A percentile compares a stretch with the other conserved stretches of the same genome.
These are phyloP conservation scores for Lasiosphaeria ovina DNA, from an alignment of 495 filamentous ascomycete species.

Conservation along the genomic window DNA sequence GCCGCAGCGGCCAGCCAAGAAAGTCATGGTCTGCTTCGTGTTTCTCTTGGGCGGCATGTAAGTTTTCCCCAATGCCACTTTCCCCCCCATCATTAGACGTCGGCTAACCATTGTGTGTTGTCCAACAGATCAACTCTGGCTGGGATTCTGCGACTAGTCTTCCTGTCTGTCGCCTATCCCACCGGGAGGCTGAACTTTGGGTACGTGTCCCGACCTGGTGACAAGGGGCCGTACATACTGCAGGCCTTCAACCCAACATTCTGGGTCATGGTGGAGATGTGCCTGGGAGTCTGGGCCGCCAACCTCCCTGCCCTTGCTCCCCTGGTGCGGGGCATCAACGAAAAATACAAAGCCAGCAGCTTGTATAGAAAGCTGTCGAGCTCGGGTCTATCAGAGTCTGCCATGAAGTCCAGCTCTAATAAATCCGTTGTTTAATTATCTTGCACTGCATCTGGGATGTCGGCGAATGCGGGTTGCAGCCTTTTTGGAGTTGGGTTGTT, in stretches of 20 bases:
- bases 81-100: background rate
- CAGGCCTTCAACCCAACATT: background rate
- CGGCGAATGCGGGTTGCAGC: too few relatives aligned
- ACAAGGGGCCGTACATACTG: background rate
- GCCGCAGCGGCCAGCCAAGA: background rate
- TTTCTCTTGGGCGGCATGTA: constrained; percentile 1
- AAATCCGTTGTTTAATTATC: too few relatives aligned
- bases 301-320: background rate
- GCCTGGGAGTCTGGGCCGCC: background rate
- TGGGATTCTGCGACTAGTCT: background rate
- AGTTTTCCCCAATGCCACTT: background rate
- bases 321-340: background rate
- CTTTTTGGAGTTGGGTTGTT: too few relatives aligned
- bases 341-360: background rate
- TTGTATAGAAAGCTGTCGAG: background rate
- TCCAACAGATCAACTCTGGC: background rate
- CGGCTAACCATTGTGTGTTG: too few relatives aligned
- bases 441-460: too few relatives aligned
- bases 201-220: background rate
- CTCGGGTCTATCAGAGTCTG: background rate
- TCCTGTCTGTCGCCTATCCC: background rate
- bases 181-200: background rate
- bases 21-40: background rate
- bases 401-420: too few relatives aligned
- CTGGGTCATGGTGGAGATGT: constrained; percentile 1